Evolutionary conservation across 2,329 filamentous ascomycete genomes (phyloP).

Genomic region (Chaetomium globosum): DNA sequence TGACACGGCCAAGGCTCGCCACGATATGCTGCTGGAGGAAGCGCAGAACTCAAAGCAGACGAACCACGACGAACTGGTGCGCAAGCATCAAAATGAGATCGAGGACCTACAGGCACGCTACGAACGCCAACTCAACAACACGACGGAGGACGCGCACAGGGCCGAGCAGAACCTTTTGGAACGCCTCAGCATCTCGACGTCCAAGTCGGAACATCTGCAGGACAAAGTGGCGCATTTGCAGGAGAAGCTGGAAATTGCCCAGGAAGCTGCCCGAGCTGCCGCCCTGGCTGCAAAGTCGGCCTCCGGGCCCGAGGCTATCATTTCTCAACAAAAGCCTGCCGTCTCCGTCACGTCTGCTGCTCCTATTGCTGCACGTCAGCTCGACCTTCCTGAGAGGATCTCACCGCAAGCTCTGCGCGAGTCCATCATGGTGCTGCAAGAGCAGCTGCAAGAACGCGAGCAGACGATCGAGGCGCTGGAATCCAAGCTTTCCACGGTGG

Average conservation of each 20-base stretch:
- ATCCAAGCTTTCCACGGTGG: constrained; percentile 65
- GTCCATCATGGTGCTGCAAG: constrained; percentile 93
- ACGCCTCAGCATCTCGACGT: constrained; percentile 76
- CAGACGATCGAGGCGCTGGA: constrained; percentile 86
- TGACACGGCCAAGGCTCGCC: constrained; percentile 77
- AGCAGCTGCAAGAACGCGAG: constrained; percentile 94
- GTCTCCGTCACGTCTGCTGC: constrained; percentile 30
- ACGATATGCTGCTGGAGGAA: constrained; percentile 83
- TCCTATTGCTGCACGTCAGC: constrained; percentile 45
- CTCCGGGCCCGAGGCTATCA: constrained; percentile 38
- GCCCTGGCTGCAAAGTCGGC: constrained; percentile 69
- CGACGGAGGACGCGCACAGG: constrained; percentile 78
- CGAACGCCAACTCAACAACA: constrained; percentile 71
- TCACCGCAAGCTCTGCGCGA: constrained; percentile 93
- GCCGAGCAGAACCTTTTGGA: constrained; percentile 79
- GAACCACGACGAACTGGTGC: constrained; percentile 53
- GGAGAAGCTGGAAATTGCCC: constrained; percentile 87
- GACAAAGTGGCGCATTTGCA: constrained; percentile 84
- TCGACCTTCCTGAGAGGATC: constrained; percentile 75
- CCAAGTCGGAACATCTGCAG: constrained; percentile 82
- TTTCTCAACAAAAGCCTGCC: constrained; percentile 39
- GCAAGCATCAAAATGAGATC: constrained; percentile 67
- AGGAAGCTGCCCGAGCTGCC: constrained; percentile 81
- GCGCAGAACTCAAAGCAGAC: constrained; percentile 69
- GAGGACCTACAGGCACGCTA: constrained; percentile 77